Evolutionary conservation across 169 alveolate genomes (phyloP), one percentile per base, ranked within the genome.

Genomic region (Neospora caninum): DNA sequence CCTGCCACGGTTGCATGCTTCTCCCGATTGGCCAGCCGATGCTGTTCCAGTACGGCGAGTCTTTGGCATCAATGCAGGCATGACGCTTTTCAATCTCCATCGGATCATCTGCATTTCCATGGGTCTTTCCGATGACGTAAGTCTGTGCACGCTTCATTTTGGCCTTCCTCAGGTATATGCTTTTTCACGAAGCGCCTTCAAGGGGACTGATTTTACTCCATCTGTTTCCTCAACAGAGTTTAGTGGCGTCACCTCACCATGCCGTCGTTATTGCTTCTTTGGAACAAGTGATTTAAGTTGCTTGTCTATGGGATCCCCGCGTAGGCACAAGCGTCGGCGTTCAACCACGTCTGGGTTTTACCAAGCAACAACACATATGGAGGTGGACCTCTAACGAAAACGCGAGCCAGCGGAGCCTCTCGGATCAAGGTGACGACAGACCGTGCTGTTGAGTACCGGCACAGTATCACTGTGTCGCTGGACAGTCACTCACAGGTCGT

Each of bases 301-400:
- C 9, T 22, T 49, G 58, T 49, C 58, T 49, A 22, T 49, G 58
- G 58, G 18, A 49, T 39, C 0, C 45, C 4, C 34, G 18, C 38
- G 4, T 22, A 82, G 89, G 31, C 89, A 45, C 69, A 82, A n/a
- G 54, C 89, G 38, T 73, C 86, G 39, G 80, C 94, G 22, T 80
- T 78, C 73, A 91, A 91, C 89, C 94, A 91, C 91, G 94, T 91
- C 7, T 91, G 94, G 94, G 84, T 91, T 20, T 80, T 91, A 41
- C 94, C 94, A 31, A 91, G 73, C 91, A 91, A 91, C 82, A 91
- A 82, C 58, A 91, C 94, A 34, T 91, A 91, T 42, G 94, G 94
- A n/a, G 94, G 94, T 1, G 94, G 94, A 27, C 94, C 94, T 25
- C 89, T 91, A 13, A 91, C 94, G 43, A 91, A 80, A 49, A 41